phyloP scores from a whole-genome alignment of 805 yeast genomes.

The Zygosaccharomyces bisporus region DNA sequence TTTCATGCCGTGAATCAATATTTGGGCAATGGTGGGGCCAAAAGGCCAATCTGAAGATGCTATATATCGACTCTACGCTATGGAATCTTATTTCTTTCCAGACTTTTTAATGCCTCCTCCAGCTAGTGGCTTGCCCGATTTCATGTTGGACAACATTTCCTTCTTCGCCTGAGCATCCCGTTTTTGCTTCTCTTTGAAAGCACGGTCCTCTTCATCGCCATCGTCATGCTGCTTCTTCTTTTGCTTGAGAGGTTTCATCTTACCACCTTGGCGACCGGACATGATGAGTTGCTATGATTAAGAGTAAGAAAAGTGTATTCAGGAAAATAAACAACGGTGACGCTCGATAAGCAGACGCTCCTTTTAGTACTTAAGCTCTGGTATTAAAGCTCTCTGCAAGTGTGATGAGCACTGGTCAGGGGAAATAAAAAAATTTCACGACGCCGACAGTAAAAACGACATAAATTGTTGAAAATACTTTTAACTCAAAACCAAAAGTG shows the following conservation, averaged over 20 bases:
- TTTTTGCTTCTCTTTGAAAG: constrained; percentile 89
- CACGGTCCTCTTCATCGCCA: constrained; percentile 80
- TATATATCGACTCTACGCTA: not conserved
- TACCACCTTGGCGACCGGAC: constrained; percentile 98
- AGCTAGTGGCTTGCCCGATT: constrained; percentile 84
- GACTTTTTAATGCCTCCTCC: constrained; percentile 97
- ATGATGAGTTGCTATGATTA: too few relatives aligned
- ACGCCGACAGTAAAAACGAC: not conserved
- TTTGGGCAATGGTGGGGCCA: not conserved
- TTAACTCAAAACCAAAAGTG: not conserved
- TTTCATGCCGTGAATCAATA: not conserved
- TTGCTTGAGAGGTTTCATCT: constrained; percentile 73
- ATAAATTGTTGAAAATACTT: too few relatives aligned
- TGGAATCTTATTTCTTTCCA: constrained; percentile 47
- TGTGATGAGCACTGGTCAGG: not conserved
- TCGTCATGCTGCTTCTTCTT: constrained; percentile 78
- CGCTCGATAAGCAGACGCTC: too few relatives aligned
- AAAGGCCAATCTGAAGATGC: not conserved
- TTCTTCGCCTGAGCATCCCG: constrained; percentile 93
- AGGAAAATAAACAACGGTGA: too few relatives aligned
- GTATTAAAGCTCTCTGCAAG: too few relatives aligned
- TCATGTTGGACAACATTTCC: constrained; percentile 81
- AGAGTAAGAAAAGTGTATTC: too few relatives aligned
- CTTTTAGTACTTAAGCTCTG: too few relatives aligned
- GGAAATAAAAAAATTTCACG: constrained; percentile 3